Evolutionary conservation across 306 rosid species (phyloP).

Genomic region (Cucurbita maxima): DNA sequence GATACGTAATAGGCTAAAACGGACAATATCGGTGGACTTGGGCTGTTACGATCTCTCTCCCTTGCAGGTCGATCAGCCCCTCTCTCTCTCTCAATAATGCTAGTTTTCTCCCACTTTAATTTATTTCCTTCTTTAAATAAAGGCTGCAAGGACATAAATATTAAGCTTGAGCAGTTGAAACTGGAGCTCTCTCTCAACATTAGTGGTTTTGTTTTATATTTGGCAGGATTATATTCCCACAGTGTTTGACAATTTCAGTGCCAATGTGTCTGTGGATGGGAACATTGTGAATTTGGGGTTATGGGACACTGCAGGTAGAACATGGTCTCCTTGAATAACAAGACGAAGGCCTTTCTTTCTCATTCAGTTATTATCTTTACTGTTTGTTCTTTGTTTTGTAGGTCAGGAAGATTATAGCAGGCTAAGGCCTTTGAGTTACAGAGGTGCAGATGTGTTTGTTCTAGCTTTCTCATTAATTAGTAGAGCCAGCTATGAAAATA

Average conservation of each 20-base stretch:
- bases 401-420: slow-evolving; percentile 99
- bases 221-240: slow-evolving; percentile 90
- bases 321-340: not conserved
- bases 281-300: slow-evolving; percentile 82
- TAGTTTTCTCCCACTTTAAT: not conserved
- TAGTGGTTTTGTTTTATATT: not conserved
- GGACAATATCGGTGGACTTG: too few species aligned
- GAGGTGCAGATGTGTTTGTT: slow-evolving; percentile 95
- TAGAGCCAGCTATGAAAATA: slow-evolving; percentile 92
- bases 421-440: slow-evolving; percentile 93
- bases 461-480: slow-evolving; percentile 87
- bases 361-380: not conserved
- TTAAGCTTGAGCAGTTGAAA: not conserved
- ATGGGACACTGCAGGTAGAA: slow-evolving; percentile 96
- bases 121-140: not conserved
- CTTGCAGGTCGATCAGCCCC: not conserved
- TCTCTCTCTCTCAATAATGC: not conserved
- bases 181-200: not conserved
- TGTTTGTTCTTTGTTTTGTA: slow-evolving; percentile 17
- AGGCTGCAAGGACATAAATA: not conserved
- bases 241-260: slow-evolving; percentile 96
- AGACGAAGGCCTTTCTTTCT: not conserved
- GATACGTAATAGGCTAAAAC: too few species aligned
- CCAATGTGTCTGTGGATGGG: slow-evolving; percentile 97
- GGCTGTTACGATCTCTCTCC: too few species aligned